A percentile compares a stretch with the other conserved stretches of the same genome.
These are phyloP conservation scores for Tuber melanosporum DNA, from an alignment of 495 filamentous ascomycete genomes.

Conservation along the genomic window DNA sequence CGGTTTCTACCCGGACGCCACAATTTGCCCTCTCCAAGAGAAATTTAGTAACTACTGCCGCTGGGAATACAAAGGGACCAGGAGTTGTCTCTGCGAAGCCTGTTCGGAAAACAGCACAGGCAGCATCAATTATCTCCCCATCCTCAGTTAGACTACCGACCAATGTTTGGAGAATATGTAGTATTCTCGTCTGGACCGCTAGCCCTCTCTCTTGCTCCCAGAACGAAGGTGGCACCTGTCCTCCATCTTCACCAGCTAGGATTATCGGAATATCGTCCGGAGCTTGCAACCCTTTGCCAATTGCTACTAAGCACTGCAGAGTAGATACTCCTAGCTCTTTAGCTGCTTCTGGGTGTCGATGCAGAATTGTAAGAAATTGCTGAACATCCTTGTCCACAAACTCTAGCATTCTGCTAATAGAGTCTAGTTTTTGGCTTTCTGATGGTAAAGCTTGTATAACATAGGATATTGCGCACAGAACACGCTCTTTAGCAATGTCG, in stretches of 20 bases:
- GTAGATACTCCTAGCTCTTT: slow-evolving; percentile 55
- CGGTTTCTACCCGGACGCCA: slow-evolving; percentile 62
- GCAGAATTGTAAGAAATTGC: slow-evolving; percentile 40
- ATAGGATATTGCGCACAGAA: slow-evolving; percentile 74
- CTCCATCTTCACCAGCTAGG: slow-evolving; percentile 48
- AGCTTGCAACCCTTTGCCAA: slow-evolving; percentile 72
- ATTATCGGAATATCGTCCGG: slow-evolving; percentile 66
- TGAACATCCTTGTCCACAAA: slow-evolving; percentile 61
- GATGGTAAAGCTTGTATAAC: slow-evolving; percentile 71
- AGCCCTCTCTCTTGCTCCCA: slow-evolving; percentile 57
- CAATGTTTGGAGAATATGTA: slow-evolving; percentile 49
- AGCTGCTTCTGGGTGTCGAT: slow-evolving; percentile 36
- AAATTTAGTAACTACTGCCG: slow-evolving; percentile 63
- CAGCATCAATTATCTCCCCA: slow-evolving; percentile 65
- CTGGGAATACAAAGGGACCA: slow-evolving; percentile 70
- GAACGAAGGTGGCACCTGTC: slow-evolving; percentile 48
- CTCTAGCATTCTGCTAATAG: slow-evolving; percentile 58
- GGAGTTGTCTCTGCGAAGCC: slow-evolving; percentile 74
- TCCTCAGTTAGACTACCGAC: slow-evolving; percentile 52
- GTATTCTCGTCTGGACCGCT: slow-evolving; percentile 54
- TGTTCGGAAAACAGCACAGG: slow-evolving; percentile 66
- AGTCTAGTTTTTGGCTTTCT: slow-evolving; percentile 56
- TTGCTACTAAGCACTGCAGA: slow-evolving; percentile 64
- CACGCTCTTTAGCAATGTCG: slow-evolving; percentile 65
- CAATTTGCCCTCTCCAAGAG: slow-evolving; percentile 56